Percentiles rank a stretch among this genome's conserved stretches.
Evolutionary conservation across 2,329 filamentous ascomycete species (phyloP).

Genomic region (Eutypa lata): DNA sequence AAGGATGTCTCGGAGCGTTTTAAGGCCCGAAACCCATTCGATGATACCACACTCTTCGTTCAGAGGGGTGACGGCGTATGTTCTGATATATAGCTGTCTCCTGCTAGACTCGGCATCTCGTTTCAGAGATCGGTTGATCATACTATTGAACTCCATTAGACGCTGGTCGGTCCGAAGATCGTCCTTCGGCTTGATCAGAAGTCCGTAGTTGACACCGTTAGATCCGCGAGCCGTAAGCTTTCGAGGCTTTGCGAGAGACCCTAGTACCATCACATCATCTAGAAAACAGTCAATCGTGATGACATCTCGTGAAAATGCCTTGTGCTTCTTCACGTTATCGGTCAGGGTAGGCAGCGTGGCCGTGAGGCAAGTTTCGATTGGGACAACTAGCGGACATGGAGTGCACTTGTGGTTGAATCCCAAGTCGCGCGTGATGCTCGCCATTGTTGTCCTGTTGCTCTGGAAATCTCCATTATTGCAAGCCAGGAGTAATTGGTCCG

Average conservation of each 20-base stretch:
- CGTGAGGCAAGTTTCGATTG: constrained; percentile 79
- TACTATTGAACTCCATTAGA: constrained; percentile 97
- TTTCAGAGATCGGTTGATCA: constrained; percentile 95
- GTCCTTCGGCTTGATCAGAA: constrained; percentile 97
- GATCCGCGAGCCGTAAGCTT: constrained; percentile 85
- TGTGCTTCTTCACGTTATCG: constrained; percentile 72
- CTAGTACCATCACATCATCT: constrained; percentile 86
- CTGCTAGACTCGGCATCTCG: constrained; percentile 87
- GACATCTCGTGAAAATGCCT: constrained; percentile 81
- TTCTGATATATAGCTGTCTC: constrained; percentile 90
- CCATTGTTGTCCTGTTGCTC: constrained; percentile 61
- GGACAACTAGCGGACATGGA: constrained; percentile 83
- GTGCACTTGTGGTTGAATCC: constrained; percentile 81
- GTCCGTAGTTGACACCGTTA: constrained; percentile 82
- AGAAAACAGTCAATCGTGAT: constrained; percentile 78
- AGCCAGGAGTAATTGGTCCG: constrained; percentile 74
- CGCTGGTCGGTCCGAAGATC: constrained; percentile 96
- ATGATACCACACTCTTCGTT: constrained; percentile 98
- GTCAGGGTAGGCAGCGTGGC: constrained; percentile 74
- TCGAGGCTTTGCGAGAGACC: constrained; percentile 87
- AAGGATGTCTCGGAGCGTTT: constrained; percentile 88
- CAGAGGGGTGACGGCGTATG: constrained; percentile 92
- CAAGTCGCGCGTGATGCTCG: constrained; percentile 75
- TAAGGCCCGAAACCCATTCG: constrained; percentile 97
- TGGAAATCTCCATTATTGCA: constrained; percentile 76